Evolutionary conservation across 1,139 yeast genomes (phyloP), one percentile per base, ranked within the genome.

Genomic region (Taphrina wiesneri): DNA sequence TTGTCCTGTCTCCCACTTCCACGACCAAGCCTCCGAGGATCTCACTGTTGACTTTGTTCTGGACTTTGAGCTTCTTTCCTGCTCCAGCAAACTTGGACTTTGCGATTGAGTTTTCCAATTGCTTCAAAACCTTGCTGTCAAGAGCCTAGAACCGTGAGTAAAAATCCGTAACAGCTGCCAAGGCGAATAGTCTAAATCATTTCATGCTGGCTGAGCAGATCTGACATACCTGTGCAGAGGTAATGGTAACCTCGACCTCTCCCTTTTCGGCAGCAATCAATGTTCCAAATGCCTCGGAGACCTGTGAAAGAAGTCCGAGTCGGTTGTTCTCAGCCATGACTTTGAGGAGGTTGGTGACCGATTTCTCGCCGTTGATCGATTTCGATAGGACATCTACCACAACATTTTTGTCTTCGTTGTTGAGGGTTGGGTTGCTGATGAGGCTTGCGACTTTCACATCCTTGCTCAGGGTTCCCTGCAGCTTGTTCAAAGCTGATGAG

Each of bases 281-380:
- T 73, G 85, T 79, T 71, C 84, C 82, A 78, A 88, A 93, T 80
- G 91, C 89, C 73, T 82, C 79, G 75, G 85, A 84, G 75, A 93
- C 85, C 67, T 82, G 79, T 68, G 81, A 78, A 74, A 93, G 83
- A 74, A 91, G 80, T 70, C 80, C 78, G 78, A 93, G 85, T 81
- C 99, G 88, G 87, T 92, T 91, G 87, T 95, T 92, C 78, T 91
- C 97, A 73, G 97, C 92, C 75, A 93, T 83, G 65, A 92, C 96
- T 69, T 78, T 77, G 78, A 93, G 85, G 78, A 95, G 85, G 83
- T 92, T 95, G 74, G 84, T 75, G 69, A 90, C 87, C 70, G 95
- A 82, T 74, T 84, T 81, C 79, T 92, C 96, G n/a, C 61, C 68
- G 21, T 67, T 59, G 75, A 88, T 82, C 67, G 77, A 72, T 75